Percentiles rank a stretch among this genome's conserved stretches.
Conservation (phyloP, 129 eudicot species). For the Artemisia annua region DNA sequence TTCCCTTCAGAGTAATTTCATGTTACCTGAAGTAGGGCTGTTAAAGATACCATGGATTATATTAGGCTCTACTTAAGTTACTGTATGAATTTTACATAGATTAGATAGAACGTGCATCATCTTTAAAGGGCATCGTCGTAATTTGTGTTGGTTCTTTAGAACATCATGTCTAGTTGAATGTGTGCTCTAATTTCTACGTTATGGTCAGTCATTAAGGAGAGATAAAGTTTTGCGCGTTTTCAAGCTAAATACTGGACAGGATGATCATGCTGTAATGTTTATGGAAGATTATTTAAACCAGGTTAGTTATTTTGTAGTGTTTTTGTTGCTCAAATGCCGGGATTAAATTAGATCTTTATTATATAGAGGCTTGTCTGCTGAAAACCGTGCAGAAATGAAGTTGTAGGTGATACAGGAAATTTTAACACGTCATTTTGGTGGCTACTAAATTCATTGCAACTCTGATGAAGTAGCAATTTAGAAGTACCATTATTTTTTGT, state of each 20-base stretch:
- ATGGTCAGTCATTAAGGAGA: constrained; percentile 67
- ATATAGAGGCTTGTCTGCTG: not conserved
- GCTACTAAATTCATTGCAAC: not conserved
- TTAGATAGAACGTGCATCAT: not conserved
- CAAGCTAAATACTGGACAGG: constrained; percentile 92
- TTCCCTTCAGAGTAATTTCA: not conserved
- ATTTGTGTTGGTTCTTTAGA: constrained; percentile 12
- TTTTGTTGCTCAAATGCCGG: not conserved
- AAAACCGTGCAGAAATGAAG: not conserved
- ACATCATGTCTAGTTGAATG: not conserved
- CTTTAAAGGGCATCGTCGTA: not conserved
- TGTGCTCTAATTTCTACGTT: not conserved
- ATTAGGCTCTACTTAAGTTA: not conserved
- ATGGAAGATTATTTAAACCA: constrained; percentile 75
- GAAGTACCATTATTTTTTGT: not conserved
- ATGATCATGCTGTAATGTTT: constrained; percentile 97
- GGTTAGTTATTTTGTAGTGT: constrained; percentile 41
- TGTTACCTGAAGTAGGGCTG: not conserved
- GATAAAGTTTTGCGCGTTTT: constrained; percentile 75
- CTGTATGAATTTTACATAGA: not conserved
- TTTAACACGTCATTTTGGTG: too few relatives aligned
- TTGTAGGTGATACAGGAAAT: not conserved
- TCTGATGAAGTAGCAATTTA: not conserved
- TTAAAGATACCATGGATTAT: not conserved
- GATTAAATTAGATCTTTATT: not conserved